Evolutionary conservation across 192 early-diverging fungal species (phyloP), one percentile per base, ranked within the genome.

Genomic region (Coemansia reversa): DNA sequence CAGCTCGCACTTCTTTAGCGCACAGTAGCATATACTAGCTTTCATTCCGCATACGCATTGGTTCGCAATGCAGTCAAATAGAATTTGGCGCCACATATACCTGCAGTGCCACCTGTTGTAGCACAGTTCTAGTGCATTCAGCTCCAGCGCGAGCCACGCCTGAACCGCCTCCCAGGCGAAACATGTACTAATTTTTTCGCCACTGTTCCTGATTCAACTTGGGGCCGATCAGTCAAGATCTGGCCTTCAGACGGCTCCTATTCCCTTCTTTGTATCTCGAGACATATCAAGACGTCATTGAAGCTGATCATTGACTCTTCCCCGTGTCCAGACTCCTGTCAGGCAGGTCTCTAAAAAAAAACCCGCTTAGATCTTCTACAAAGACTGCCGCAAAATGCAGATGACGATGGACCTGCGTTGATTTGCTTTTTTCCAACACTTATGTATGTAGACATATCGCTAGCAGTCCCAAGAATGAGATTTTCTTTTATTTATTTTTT

Each of bases 21-120:
- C 51, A 62, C 63, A 51, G 63, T 58, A 55, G 55, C 63, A 24
- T 47, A 35, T 27, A 27, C 27, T 27, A 27, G 27, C 27, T 27
- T 27, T 3, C 55, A 25, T 12, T 51, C 54, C 48, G 22, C 19
- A 55, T 6, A 22, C 22, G 18, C 12, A 22, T 5, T 32, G 16
- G 28, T 32, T 20, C 7, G 54, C 54, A 55, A 56, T 58, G 54
- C 54, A 55, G 49, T 58, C 51, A 53, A 62, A 30, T 53, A 12
- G 28, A 53, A 62, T 48, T 29, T 65, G 55, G 35, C 62, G 61
- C 61, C 39, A 45, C 39, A 45, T 45, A 45, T 45, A 12, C 39
- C n/a, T 25, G 51, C 62, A 63, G 62, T 29, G 62, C 62, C 62
- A 63, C 62, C 30, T 6, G 25, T 30, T 51, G 49, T 25, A 27